phyloP scores from a whole-genome alignment of 75 land plant species.

The Cryptomeria japonica region DNA sequence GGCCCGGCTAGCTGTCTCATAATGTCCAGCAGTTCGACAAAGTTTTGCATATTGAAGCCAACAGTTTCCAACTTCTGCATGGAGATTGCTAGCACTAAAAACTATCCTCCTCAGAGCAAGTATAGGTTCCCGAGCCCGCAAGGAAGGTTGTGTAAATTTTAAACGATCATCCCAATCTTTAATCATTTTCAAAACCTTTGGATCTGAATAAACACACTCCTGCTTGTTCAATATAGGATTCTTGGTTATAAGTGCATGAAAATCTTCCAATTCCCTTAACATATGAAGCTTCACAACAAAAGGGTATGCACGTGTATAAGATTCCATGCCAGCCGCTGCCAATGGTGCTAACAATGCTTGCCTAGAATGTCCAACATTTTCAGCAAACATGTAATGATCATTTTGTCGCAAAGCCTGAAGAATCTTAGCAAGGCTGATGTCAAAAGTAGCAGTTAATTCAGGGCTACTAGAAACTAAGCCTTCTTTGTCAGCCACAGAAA shows the following conservation, averaged over 20 bases:
- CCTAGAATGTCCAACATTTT: slow-evolving; percentile 78
- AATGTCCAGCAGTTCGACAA: slow-evolving; percentile 94
- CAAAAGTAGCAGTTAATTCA: slow-evolving; percentile 79
- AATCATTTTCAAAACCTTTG: slow-evolving; percentile 41
- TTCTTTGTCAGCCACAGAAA: slow-evolving; percentile 71
- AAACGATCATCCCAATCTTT: slow-evolving; percentile 86
- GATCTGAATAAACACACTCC: slow-evolving; percentile 29
- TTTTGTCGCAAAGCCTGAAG: slow-evolving; percentile 86
- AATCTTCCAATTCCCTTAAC: slow-evolving; percentile 92
- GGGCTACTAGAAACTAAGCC: slow-evolving; percentile 46
- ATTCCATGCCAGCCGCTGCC: slow-evolving; percentile 99
- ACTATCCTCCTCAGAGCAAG: slow-evolving; percentile 87
- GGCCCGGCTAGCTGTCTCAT: slow-evolving; percentile 92
- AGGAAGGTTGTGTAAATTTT: slow-evolving; percentile 79
- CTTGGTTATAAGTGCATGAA: slow-evolving; percentile 49
- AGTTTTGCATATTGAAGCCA: slow-evolving; percentile 99
- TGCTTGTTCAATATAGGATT: slow-evolving; percentile 42
- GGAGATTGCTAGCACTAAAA: slow-evolving; percentile 60
- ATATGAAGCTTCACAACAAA: slow-evolving; percentile 93
- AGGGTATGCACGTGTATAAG: slow-evolving; percentile 96
- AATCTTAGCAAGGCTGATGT: slow-evolving; percentile 86
- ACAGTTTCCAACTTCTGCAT: slow-evolving; percentile 81
- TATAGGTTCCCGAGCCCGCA: slow-evolving; percentile 98
- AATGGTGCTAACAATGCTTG: slow-evolving; percentile 88
- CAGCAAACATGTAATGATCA: slow-evolving; percentile 66